Evolutionary conservation across 352 stramenopile genomes (phyloP), one percentile per base, ranked within the genome.

Genomic region (Halophytophthora polymorphica): DNA sequence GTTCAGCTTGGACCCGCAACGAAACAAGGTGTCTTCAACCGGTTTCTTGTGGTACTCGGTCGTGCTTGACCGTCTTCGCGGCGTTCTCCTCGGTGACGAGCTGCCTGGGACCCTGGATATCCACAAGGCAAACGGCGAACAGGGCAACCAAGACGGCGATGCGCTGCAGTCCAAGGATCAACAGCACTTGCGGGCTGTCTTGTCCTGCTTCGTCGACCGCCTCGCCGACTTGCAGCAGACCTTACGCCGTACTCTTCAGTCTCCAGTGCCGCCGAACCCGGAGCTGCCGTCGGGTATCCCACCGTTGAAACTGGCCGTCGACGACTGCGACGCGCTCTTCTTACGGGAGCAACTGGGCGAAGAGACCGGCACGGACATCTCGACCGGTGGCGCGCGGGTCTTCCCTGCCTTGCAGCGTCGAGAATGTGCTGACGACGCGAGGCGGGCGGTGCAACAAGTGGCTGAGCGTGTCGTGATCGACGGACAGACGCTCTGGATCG

Each of bases 1-100:
- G n/a, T 43, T 35, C 41, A 6, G 18, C 10, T 41, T 41, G 17
- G 38, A 50, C 18, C 22, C 58, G 17, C 36, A 58, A 25, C 41
- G 43, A 42, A 22, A 50, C 6, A 17, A 23, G 10, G 23, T 56
- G 31, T 12, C 46, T 17, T 14, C 23, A n/a, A 36, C 10, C 18
- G 22, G 5, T 2, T 72, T 74, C n/a, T 29, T 70, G 10, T 60
- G 58, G 45, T 78, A 73, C 45, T 69, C 50, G 1, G 48, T 77
- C 21, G 67, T 71, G 6, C 25, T 75, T 18, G 74, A 86, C 43
- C 71, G 58, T 39, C 41, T 83, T 25, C 71, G 71, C 36, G 50
- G 64, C n/a, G 52, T 61, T 25, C 55, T 75, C 36, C 46, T 75
- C 11, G 53, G 44, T 15, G 58, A 69, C 25, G 49, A 55, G 0